These are phyloP conservation scores for Neopestalotiopsis rosae DNA, from an alignment of 2,329 filamentous ascomycete genomes.

Conservation along the genomic window DNA sequence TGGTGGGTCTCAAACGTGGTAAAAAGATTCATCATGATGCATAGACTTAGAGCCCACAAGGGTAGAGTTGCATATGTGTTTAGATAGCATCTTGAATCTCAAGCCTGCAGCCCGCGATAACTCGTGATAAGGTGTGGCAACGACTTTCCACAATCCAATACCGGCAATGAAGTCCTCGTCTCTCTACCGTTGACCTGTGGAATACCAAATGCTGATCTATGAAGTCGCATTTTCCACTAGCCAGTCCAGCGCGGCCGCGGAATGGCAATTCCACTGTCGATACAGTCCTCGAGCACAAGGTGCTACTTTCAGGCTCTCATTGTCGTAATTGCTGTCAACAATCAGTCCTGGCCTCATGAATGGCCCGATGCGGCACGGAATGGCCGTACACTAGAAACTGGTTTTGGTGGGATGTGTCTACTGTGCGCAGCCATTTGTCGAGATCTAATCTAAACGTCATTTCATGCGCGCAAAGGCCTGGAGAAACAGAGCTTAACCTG, in stretches of 20 bases:
- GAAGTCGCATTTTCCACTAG: background rate
- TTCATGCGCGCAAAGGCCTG: no score
- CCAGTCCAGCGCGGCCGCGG: background rate
- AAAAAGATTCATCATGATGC: background rate
- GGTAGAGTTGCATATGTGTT: background rate
- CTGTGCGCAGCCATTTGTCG: no score
- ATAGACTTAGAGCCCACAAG: background rate
- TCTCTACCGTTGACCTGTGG: no score
- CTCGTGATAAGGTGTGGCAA: background rate
- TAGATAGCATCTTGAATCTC: background rate
- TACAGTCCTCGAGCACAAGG: background rate
- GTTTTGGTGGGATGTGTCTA: no score
- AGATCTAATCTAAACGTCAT: no score
- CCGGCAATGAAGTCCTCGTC: no score
- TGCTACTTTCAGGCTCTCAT: background rate
- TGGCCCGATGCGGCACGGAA: no score
- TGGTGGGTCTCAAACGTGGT: conserved; percentile 5
- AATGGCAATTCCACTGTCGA: background rate
- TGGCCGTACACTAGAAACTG: no score
- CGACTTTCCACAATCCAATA: background rate
- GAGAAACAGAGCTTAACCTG: no score
- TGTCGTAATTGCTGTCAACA: no score
- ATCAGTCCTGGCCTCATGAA: no score
- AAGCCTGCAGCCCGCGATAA: conserved; percentile 11
- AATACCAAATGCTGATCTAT: background rate